Conservation (phyloP, 805 yeast genomes). For the Priceomyces melissophilus region DNA sequence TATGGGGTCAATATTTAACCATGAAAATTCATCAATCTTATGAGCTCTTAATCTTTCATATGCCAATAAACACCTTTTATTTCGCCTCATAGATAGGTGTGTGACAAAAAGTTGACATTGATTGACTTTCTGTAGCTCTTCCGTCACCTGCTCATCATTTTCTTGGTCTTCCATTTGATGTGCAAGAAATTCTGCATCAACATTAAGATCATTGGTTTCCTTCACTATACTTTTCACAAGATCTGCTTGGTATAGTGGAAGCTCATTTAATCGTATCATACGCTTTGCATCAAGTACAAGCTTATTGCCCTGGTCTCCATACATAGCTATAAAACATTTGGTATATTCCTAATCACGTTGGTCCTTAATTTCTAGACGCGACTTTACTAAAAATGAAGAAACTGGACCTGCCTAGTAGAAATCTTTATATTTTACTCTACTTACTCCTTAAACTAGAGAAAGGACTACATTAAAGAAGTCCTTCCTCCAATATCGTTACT, state of each 20-base stretch:
- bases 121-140: constrained; percentile 43
- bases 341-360: neutral
- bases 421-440: too few relatives aligned
- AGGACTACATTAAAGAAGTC: constrained; percentile 64
- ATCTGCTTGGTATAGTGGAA: constrained; percentile 73
- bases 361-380: too few relatives aligned
- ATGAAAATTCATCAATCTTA: constrained; percentile 61
- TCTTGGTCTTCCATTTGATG: constrained; percentile 22
- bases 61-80: constrained; percentile 85
- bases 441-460: too few relatives aligned
- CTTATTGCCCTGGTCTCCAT: constrained; percentile 83
- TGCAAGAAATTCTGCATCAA: constrained; percentile 50
- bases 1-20: constrained; percentile 63
- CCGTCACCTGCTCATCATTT: constrained; percentile 18
- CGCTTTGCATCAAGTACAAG: constrained; percentile 84
- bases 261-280: constrained; percentile 55
- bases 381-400: too few relatives aligned
- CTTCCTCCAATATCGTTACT: constrained; percentile 83
- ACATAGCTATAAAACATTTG: constrained; percentile 46
- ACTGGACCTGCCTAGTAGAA: too few relatives aligned
- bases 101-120: constrained; percentile 68
- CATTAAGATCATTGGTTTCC: constrained; percentile 65
- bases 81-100: constrained; percentile 75
- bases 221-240: constrained; percentile 64
- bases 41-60: constrained; percentile 72